Evolutionary conservation across 75 land plant species (phyloP).

Genomic region (Pseudotsuga menziesii): DNA sequence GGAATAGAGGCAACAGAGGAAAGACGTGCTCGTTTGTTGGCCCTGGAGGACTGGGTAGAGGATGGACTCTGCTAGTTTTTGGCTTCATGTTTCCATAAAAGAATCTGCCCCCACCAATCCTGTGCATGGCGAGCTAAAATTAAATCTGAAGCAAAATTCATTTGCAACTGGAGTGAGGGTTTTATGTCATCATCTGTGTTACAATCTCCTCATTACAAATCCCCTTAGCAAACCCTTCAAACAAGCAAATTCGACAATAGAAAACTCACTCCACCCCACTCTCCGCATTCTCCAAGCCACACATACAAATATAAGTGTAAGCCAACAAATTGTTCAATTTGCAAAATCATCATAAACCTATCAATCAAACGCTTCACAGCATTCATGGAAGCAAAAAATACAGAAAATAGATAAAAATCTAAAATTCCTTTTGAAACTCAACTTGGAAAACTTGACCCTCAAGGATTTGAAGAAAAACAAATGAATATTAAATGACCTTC

Average conservation of each 20-base stretch:
- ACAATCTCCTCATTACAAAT: too few relatives aligned
- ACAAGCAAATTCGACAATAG: neutral
- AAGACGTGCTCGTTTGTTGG: conserved; percentile 58
- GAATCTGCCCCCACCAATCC: neutral
- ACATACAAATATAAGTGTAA: too few relatives aligned
- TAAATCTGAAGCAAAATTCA: neutral
- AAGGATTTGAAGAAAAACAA: neutral
- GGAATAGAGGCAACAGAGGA: conserved; percentile 12
- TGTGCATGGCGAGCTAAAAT: conserved; percentile 10
- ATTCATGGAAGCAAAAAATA: too few relatives aligned
- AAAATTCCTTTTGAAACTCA: neutral
- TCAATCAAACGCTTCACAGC: too few relatives aligned
- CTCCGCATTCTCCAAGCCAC: too few relatives aligned
- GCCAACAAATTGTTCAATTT: too few relatives aligned
- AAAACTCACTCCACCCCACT: too few relatives aligned
- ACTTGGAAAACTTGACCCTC: neutral
- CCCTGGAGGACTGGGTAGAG: conserved; percentile 12
- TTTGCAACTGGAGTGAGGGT: neutral
- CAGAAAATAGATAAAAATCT: too few relatives aligned
- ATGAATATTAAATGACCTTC: neutral
- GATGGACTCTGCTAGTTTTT: conserved; percentile 54
- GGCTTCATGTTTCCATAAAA: conserved; percentile 54
- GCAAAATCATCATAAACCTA: too few relatives aligned
- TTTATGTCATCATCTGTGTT: neutral
- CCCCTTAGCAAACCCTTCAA: neutral